Evolutionary conservation across 148 eudicot species (phyloP).

Genomic region (Fagopyrum esculentum): DNA sequence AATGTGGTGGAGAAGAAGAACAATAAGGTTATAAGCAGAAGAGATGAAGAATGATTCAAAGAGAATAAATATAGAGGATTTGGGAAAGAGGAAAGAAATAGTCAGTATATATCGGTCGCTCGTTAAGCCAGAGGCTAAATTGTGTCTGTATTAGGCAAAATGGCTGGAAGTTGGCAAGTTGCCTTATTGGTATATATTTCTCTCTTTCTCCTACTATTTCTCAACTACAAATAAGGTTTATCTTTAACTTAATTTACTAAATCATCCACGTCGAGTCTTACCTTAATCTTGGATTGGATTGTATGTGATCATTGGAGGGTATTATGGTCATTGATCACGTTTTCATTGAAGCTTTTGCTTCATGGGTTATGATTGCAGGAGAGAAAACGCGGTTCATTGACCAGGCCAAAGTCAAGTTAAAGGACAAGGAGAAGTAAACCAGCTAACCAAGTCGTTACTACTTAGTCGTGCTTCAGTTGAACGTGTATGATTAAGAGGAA

Average conservation of each 20-base stretch:
- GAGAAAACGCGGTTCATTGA: too few species aligned
- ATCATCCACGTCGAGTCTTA: background rate
- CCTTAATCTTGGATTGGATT: background rate
- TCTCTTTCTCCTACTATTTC: background rate
- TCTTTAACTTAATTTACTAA: background rate
- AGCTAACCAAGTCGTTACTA: too few species aligned
- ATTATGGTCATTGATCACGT: too few species aligned
- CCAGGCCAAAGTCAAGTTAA: too few species aligned
- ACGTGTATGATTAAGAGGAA: too few species aligned
- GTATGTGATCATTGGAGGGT: too few species aligned
- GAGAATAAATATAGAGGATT: background rate
- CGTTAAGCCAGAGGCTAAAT: background rate
- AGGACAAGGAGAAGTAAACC: too few species aligned
- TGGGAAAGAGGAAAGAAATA: background rate
- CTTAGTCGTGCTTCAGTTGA: too few species aligned
- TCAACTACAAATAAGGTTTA: background rate
- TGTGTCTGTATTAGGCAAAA: background rate
- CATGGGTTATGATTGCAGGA: too few species aligned
- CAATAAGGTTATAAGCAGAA: background rate
- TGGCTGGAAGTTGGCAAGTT: constrained; percentile 1
- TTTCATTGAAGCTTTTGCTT: too few species aligned
- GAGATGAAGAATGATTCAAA: background rate
- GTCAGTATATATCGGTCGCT: background rate
- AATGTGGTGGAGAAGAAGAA: constrained; percentile 3
- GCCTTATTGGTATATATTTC: background rate